Evolutionary conservation across 371 early-diverging fungal species (phyloP), one percentile per base, ranked within the genome.

Genomic region (Smittium culicis): DNA sequence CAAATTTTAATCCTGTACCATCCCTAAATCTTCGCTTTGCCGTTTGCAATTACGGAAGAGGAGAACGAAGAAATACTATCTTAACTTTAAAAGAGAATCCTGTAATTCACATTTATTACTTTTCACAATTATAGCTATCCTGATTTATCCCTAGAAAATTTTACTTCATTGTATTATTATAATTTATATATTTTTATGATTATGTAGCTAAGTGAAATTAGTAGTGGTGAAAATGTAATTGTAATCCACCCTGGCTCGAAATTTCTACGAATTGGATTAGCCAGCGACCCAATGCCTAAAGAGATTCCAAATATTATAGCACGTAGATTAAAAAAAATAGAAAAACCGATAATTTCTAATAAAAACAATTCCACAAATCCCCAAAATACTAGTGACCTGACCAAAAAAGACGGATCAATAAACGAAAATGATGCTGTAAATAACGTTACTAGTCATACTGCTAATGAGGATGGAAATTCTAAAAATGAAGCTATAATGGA

Each of bases 161-260:
- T 59, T 59, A 11, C 28, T 59, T 59, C 16, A n/a, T 14, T 59
- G 5, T 11, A 29, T 59, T 11, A 11, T 11, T 59, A 32, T 59
- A 11, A 29, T 59, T 27, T 59, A 11, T 32, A 32, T 25, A 11
- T 14, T 27, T 32, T 27, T 59, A 25, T 54, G 54, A 17, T 54
- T 20, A 14, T 16, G 25, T 60, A 63, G 63, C 34, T 30, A 33
- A 33, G 33, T 14, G 35, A 33, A 63, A 63, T 63, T 14, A 33
- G 32, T 5, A 63, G 33, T 35, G 78, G 77, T 32, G 75, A 77
- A 8, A 77, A 86, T 65, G 84, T 88, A 20, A 83, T 92, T 55
- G 83, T 93, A 3, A 86, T 93, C 61, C 92, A 93, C 60, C 88
- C 93, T 14, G 94, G 94, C 32, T 92, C 93, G 60, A 80, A 86